Conservation (phyloP, 108 stramenopile species). For the Fistulifera pelliculosa region DNA sequence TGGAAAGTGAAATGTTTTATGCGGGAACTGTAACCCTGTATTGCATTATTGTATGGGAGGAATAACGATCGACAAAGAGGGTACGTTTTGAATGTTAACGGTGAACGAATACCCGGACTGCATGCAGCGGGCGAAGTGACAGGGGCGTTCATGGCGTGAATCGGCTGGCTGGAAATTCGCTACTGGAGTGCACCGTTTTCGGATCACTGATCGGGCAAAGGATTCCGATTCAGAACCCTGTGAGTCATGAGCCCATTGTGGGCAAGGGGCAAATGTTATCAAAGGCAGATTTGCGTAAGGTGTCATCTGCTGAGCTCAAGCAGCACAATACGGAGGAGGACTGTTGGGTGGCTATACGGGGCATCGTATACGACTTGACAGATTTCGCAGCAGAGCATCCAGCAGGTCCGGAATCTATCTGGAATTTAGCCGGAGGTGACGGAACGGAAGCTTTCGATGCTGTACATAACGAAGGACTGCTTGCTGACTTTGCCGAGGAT, state of each 20-base stretch:
- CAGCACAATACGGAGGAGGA: constrained; percentile 76
- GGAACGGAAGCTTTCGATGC: constrained; percentile 78
- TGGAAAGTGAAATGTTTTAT: constrained; percentile 60
- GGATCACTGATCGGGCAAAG: constrained; percentile 80
- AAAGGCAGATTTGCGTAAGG: constrained; percentile 22
- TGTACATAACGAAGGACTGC: constrained; percentile 67
- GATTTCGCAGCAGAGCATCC: constrained; percentile 89
- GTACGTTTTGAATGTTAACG: constrained; percentile 45
- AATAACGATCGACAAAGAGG: constrained; percentile 64
- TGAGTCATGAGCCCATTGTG: constrained; percentile 1
- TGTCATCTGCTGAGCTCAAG: constrained; percentile 48
- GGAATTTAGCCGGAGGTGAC: constrained; percentile 74
- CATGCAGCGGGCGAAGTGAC: constrained; percentile 75
- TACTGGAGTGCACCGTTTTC: constrained; percentile 91
- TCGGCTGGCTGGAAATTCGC: constrained; percentile 80
- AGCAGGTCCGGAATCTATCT: constrained; percentile 76
- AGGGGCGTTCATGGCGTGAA: constrained; percentile 73
- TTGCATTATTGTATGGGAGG: constrained; percentile 95
- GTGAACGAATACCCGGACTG: constrained; percentile 44
- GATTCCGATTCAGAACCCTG: constrained; percentile 33
- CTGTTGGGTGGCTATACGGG: constrained; percentile 86
- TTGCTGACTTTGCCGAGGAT: constrained; percentile 78
- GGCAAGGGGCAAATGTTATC: not conserved
- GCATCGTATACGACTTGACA: constrained; percentile 84
- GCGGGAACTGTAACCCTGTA: constrained; percentile 73